phyloP scores from a whole-genome alignment of 441 rosid species.

The Macaranga tanarius region DNA sequence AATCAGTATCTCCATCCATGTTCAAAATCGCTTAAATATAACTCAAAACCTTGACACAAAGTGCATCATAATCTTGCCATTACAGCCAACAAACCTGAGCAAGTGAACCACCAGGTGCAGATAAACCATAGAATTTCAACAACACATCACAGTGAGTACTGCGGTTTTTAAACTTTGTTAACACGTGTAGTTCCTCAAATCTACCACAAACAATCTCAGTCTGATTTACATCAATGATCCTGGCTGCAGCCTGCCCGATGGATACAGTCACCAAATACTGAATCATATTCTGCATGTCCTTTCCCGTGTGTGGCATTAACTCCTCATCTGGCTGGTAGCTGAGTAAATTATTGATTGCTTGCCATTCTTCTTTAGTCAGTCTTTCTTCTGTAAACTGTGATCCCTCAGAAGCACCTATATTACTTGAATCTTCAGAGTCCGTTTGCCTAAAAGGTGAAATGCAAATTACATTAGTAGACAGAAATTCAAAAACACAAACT shows the following conservation, averaged over 20 bases:
- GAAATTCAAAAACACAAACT: slow-evolving; percentile 7
- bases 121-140: slow-evolving; percentile 88
- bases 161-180: slow-evolving; percentile 73
- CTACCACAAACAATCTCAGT: slow-evolving; percentile 88
- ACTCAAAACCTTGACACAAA: slow-evolving; percentile 17
- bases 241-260: slow-evolving; percentile 82
- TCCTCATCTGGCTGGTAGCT: slow-evolving; percentile 93
- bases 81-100: slow-evolving; percentile 74
- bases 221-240: slow-evolving; percentile 65
- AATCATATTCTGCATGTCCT: slow-evolving; percentile 86
- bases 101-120: slow-evolving; percentile 97
- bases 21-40: background rate
- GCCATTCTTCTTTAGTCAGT: slow-evolving; percentile 97
- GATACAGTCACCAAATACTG: slow-evolving; percentile 76
- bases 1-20: background rate
- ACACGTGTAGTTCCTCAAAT: slow-evolving; percentile 88
- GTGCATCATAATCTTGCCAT: slow-evolving; percentile 12
- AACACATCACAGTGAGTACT: slow-evolving; percentile 74
- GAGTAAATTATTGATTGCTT: slow-evolving; percentile 81
- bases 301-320: slow-evolving; percentile 52
- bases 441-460: slow-evolving; percentile 52
- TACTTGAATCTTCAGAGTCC: slow-evolving; percentile 53
- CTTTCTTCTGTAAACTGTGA: slow-evolving; percentile 57
- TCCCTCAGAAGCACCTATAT: slow-evolving; percentile 48
- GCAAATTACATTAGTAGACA: slow-evolving; percentile 17